Evolutionary conservation across 2,329 filamentous ascomycete genomes (phyloP), one percentile per base, ranked within the genome.

Genomic region (Stachybotrys elegans): DNA sequence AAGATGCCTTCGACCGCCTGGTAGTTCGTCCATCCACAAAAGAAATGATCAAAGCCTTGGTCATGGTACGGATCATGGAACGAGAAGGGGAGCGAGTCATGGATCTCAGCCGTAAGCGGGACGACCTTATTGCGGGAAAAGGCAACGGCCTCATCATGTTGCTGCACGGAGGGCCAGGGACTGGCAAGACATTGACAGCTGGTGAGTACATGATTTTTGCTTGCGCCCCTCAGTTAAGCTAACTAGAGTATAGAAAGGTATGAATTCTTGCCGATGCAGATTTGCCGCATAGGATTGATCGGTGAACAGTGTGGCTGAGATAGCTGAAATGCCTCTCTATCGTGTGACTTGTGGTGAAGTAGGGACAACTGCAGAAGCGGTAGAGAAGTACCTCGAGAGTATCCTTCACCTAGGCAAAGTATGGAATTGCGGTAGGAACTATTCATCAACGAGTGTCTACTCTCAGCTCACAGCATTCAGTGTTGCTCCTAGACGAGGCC

Each of bases 161-260:
- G 5, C 47, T 60, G 3, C 57, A 59, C 23, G 58, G 56, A 8
- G 56, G 47, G 3, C 56, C 56, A 4, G 56, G 57, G 5, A 55
- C 56, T 14, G 57, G 57, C 1, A 60, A 60, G 37, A 59, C 57
- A 1, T 49, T 52, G 2, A 59, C 56, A 9, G 57, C 19, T 12
- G 17, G 19, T 16, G n/a, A 6, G 35, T 22, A 20, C 14, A 11
- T 21, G 12, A 14, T 9, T 22, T 4, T 21, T 54, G 17, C 5
- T 16, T 34, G 8, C 6, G n/a, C 3, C 22, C n/a, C 8, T 4
- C 4, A 11, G 6, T 14, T 38, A 20, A 19, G 3, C 35, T 38
- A 21, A 38, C 35, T 22, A 14, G 35, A 21, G 6, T 29, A 29
- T n/a, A 29, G 25, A 29, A 29, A 29, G 25, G 25, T 29, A 29